Percentiles rank a stretch among this genome's conserved stretches.
phyloP scores from a whole-genome alignment of 2,329 filamentous ascomycete genomes.

The Claviceps digitariae region DNA sequence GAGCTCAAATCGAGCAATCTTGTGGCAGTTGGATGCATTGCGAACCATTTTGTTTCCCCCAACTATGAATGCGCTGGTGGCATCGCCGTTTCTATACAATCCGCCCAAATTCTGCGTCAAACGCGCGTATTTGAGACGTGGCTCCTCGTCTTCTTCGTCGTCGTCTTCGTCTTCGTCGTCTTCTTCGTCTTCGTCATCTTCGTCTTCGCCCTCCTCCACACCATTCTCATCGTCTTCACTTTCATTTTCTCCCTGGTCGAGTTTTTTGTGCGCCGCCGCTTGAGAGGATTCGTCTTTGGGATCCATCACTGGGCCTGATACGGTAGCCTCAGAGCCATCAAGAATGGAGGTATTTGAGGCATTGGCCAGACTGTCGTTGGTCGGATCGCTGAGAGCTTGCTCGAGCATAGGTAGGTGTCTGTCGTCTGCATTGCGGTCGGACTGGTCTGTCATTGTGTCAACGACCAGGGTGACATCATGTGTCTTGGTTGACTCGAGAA shows the following conservation, averaged over 20 bases:
- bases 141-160: slow-evolving; percentile 85
- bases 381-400: neutral
- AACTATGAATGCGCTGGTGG: slow-evolving; percentile 80
- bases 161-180: slow-evolving; percentile 56
- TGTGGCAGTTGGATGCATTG: neutral
- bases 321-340: neutral
- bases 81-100: slow-evolving; percentile 89
- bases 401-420: neutral
- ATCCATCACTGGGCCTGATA: neutral
- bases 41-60: slow-evolving; percentile 92
- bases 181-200: slow-evolving; percentile 33
- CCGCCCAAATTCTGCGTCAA: slow-evolving; percentile 66
- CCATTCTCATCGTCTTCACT: slow-evolving; percentile 24
- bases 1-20: slow-evolving; percentile 6
- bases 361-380: neutral
- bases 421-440: slow-evolving; percentile 4
- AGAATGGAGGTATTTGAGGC: neutral
- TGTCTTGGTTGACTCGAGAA: neutral
- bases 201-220: slow-evolving; percentile 29
- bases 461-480: slow-evolving; percentile 3
- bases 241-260: slow-evolving; percentile 22
- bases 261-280: slow-evolving; percentile 3
- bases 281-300: neutral
- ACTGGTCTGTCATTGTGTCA: slow-evolving; percentile 7
- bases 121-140: slow-evolving; percentile 81